Evolutionary conservation across 225 moss, liverwort and hornwort genomes (phyloP).

Genomic region (Sphagnum tenellum): DNA sequence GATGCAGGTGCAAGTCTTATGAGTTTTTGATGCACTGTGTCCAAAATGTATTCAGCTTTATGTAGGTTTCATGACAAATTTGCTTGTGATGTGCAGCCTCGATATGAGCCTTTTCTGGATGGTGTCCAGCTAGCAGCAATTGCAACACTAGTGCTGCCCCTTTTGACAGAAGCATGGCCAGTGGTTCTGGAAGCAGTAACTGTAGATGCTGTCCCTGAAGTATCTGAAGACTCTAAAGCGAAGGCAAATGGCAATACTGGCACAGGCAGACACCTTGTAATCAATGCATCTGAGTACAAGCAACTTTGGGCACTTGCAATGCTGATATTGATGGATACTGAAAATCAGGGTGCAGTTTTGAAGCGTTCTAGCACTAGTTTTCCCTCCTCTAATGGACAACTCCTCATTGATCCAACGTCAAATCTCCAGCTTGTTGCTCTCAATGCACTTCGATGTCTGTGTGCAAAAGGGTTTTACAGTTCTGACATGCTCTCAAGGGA

Average conservation of each 20-base stretch:
- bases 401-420: slow-evolving; percentile 26
- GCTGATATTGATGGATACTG: slow-evolving; percentile 53
- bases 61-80: neutral
- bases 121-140: slow-evolving; percentile 82
- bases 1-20: slow-evolving; percentile 33
- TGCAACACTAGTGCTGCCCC: slow-evolving; percentile 66
- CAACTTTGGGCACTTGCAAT: slow-evolving; percentile 81
- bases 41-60: neutral
- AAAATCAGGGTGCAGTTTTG: slow-evolving; percentile 29
- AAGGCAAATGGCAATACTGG: slow-evolving; percentile 18
- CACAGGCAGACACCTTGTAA: slow-evolving; percentile 29
- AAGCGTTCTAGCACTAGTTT: slow-evolving; percentile 51
- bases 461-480: slow-evolving; percentile 66
- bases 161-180: slow-evolving; percentile 82
- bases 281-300: slow-evolving; percentile 59
- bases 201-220: slow-evolving; percentile 53
- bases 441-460: slow-evolving; percentile 61
- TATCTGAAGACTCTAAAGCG: slow-evolving; percentile 13
- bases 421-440: slow-evolving; percentile 58
- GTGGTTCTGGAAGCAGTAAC: slow-evolving; percentile 90
- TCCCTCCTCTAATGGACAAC: slow-evolving; percentile 57
- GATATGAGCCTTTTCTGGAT: slow-evolving; percentile 81
- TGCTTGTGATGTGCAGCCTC: slow-evolving; percentile 37
- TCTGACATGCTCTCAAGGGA: slow-evolving; percentile 80
- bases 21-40: too few species aligned